A percentile compares a stretch with the other conserved stretches of the same genome.
Conservation (phyloP, 768 basidiomycete genomes). For the Lentinus brumalis region DNA sequence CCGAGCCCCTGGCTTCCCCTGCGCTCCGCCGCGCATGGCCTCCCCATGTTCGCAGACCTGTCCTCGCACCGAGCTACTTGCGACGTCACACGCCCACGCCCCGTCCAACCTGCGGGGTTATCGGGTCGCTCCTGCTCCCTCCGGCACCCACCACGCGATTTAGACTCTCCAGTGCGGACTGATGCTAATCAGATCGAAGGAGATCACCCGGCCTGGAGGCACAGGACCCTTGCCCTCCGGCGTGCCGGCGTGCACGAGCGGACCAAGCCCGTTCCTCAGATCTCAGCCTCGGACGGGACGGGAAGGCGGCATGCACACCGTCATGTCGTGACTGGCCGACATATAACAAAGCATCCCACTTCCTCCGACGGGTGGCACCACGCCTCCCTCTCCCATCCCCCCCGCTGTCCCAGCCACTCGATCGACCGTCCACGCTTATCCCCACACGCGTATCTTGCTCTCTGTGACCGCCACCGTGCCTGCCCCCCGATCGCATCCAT, state of each 20-base stretch:
- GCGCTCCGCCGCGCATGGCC: slow-evolving; percentile 2
- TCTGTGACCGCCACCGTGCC: slow-evolving; percentile 6
- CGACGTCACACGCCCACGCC: not conserved
- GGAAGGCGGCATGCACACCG: not conserved
- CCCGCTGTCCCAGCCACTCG: not conserved
- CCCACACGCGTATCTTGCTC: not conserved
- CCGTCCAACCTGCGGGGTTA: not conserved
- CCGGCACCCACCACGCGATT: slow-evolving; percentile 24
- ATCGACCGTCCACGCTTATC: not conserved
- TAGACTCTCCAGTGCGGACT: slow-evolving; percentile 23
- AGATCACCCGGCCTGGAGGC: slow-evolving; percentile 17
- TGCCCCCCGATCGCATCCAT: not conserved
- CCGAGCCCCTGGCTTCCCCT: not conserved
- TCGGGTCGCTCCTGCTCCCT: not conserved
- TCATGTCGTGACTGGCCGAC: not conserved
- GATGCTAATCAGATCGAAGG: slow-evolving; percentile 27
- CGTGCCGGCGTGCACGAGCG: not conserved
- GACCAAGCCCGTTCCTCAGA: not conserved
- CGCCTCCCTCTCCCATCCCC: not conserved
- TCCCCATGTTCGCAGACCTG: not conserved
- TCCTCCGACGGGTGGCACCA: not conserved
- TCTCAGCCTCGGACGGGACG: not conserved
- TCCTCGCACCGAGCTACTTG: not conserved
- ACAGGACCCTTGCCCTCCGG: slow-evolving; percentile 1
- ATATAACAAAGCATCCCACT: not conserved